Base-by-base conservation (phyloP, 31 red algal genomes). In the Odonthalia washingtoniensis region DNA sequence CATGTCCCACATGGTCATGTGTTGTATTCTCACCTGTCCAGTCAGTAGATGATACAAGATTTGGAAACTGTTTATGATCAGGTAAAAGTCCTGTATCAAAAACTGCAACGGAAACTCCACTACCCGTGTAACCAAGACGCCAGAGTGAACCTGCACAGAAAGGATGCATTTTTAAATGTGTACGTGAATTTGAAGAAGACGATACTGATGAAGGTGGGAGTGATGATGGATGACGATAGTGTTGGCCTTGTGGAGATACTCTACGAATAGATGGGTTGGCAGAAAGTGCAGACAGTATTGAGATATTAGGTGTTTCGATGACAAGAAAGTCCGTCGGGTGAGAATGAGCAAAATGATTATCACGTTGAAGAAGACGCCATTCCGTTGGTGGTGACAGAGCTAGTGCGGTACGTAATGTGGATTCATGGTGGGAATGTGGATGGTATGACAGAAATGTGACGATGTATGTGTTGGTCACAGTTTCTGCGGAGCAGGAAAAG, bases 81-180 rank as follows among this genome's bases (percentile, higher is more conserved):
- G 83, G 65, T 41, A 89, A 75, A 31, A 96, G 44, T 34, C 96
- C 96, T 28, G 96, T 95, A 72, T 98, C 96, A 66, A 98, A 95
- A 31, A 98, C 92, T 24, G 96, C 96, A 33, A 98, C 90, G 28
- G 85, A 74, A n/a, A 98, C 94, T 43, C 78, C 78, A 0, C 74
- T 77, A 40, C 96, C 96, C 46, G 63, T 66, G 36, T 78, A 87
- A 39, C 85, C 78, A 40, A 65, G 87, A 63, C 74, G 77, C 91
- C 95, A 94, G 41, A 97, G 74, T 16, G 75, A 61, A 27, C 73
- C 85, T 6, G 93, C 82, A 45, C 77, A 68, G 79, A 95, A 95
- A 31, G 88, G 81, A 64, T 88, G 79, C 24, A 70, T 82, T 75
- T 40, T 68, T 24, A 73, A 65, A 38, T 49, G 32, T 3, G 52